phyloP scores from a whole-genome alignment of 129 eudicot species.

The Apium graveolens region DNA sequence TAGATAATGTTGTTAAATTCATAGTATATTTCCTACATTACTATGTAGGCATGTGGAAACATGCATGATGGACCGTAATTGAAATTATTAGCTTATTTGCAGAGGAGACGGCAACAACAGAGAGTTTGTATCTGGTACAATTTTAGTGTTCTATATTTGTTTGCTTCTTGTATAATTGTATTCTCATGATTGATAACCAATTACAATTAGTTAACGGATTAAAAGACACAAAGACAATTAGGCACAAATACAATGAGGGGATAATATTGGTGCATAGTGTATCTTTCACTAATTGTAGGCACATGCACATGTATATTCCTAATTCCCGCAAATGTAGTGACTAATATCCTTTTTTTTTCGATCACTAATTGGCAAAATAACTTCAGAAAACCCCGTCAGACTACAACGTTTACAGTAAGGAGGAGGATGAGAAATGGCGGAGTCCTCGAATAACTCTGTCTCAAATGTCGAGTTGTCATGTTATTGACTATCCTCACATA shows the following conservation, averaged over 20 bases:
- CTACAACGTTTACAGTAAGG: too few species aligned
- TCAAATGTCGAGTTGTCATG: too few species aligned
- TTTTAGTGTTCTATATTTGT: background rate
- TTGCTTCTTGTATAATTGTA: background rate
- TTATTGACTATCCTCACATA: too few species aligned
- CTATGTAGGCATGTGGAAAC: background rate
- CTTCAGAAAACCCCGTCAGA: too few species aligned
- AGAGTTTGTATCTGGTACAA: background rate
- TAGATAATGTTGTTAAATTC: background rate
- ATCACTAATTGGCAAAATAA: background rate
- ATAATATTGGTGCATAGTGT: background rate
- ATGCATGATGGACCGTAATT: background rate
- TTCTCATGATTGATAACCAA: background rate
- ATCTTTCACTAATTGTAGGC: background rate
- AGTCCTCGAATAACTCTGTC: too few species aligned
- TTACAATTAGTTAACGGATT: background rate
- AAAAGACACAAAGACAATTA: constrained; percentile 1
- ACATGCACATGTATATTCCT: background rate
- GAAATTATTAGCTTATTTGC: background rate
- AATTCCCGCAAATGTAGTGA: background rate
- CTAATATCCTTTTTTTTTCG: background rate
- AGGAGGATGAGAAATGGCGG: too few species aligned
- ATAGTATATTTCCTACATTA: background rate
- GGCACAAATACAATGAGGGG: background rate
- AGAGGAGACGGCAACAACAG: background rate